Evolutionary conservation across 352 stramenopile genomes (phyloP), one percentile per base, ranked within the genome.

Genomic region (Pythium periplocum): DNA sequence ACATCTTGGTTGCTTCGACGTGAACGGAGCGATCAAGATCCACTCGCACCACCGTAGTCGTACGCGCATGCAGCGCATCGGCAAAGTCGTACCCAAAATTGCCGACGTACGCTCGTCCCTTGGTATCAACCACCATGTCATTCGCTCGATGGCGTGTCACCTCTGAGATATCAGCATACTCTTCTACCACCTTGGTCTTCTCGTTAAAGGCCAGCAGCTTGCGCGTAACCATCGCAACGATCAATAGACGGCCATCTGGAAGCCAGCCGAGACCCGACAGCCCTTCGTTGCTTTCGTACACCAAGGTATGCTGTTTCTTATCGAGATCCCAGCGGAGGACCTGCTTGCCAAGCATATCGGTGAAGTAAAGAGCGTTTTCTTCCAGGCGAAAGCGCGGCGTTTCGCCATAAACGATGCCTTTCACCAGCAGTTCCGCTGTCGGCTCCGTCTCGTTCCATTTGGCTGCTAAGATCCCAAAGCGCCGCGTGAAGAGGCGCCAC

Each of bases 61-160:
- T 59, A 32, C 62, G 68, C n/a, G 68, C 63, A 12, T 58, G 48
- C 6, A 66, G 17, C 4, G 77, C 44, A 2, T 67, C 53, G 31
- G 53, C 53, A 36, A 74, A 64, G 45, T 83, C 60, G 53, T 87
- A 90, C 33, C 76, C 79, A 53, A 83, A 87, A 55, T 82, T 90
- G 34, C 79, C 71, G 12, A 86, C 50, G 51, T 87, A 90, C 12
- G 67, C 58, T 12, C 69, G 73, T 0, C 76, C 79, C 0, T 32
- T 53, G 1, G 52, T 55, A 8, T 68, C 47, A n/a, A 90, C 71
- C 3, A 87, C 79, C 62, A 86, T 77, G 57, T 86, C 79, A 55
- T 87, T 90, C 38, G 61, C 64, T 9, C 78, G 74, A 35, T 69
- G 67, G n/a, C 59, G 60, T 5, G 76, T 84, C 26, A 86, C 65